Evolutionary conservation across 495 filamentous ascomycete species (phyloP), one percentile per base, ranked within the genome.

Genomic region (Penicillium cosmopolitanum): DNA sequence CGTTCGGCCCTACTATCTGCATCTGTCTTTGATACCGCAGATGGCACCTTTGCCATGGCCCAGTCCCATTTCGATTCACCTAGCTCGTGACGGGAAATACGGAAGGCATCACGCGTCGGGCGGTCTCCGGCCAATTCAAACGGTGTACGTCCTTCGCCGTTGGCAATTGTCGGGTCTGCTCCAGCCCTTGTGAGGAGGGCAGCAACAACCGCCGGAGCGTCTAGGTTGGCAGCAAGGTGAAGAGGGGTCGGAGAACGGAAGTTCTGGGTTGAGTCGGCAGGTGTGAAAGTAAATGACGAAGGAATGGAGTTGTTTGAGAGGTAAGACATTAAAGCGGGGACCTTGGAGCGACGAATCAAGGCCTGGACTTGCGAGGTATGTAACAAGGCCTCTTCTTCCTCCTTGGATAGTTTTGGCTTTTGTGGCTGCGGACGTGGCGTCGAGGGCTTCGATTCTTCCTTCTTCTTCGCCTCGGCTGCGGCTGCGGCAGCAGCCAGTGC

Each of bases 111-210:
- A 1, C 95, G 85, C 0, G 93, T 96, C 3, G 87, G 76, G 2
- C 93, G 84, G 69, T 98, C 92, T 33, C 96, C 92, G 10, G 91
- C 85, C 5, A 98, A 82, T 42, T 96, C 92, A 69, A 96, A 98
- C 0, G 95, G 73, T 0, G 92, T 88, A 66, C 87, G 89, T 18
- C 87, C 89, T 36, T 85, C 82, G 10, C 66, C 69, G 70, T 88
- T 98, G 11, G 69, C 64, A 4, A 85, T 13, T 0, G 88, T 88
- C 2, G 95, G 95, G 68, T 96, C 86, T 15, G 91, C 88, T 18
- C 76, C 73, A 8, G 83, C 87, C 79, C 93, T 93, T 2, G 83
- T 80, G 3, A 98, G 83, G 4, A 98, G 84, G 0, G 91, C 91
- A 0, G 78, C 66, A 2, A 97, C 85, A 50, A 96, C 77, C 0